Conservation (phyloP, 2,329 filamentous ascomycete genomes). For the Annulohypoxylon truncatum region DNA sequence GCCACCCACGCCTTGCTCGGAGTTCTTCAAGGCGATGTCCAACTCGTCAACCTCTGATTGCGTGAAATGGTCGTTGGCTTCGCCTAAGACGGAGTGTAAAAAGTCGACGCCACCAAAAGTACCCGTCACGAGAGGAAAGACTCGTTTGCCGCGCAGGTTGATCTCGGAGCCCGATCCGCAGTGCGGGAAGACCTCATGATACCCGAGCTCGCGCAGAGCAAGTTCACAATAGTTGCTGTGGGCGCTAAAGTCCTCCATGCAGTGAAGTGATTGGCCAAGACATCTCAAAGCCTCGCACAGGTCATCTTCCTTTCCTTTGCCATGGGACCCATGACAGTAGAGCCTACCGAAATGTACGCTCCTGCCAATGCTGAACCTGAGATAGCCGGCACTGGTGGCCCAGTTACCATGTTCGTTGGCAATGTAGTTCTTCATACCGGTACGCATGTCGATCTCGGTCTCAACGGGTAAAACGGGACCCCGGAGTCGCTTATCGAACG, state of each 20-base stretch:
- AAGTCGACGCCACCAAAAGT: conserved; percentile 87
- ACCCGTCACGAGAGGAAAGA: conserved; percentile 80
- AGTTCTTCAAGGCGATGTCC: conserved; percentile 77
- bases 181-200: conserved; percentile 77
- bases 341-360: conserved; percentile 82
- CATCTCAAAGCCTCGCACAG: conserved; percentile 84
- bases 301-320: conserved; percentile 77
- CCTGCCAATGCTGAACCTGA: conserved; percentile 79
- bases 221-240: conserved; percentile 89
- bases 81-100: conserved; percentile 80
- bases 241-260: conserved; percentile 81
- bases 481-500: conserved; percentile 83
- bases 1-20: conserved; percentile 61
- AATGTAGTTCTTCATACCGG: conserved; percentile 99
- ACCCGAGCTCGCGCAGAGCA: conserved; percentile 77
- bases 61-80: conserved; percentile 85
- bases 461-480: conserved; percentile 79
- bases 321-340: conserved; percentile 73
- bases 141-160: conserved; percentile 71
- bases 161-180: conserved; percentile 76
- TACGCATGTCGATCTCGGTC: conserved; percentile 77
- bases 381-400: conserved; percentile 89
- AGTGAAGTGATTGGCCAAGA: conserved; percentile 80
- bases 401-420: conserved; percentile 88
- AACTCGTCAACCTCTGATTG: conserved; percentile 88